phyloP scores from a whole-genome alignment of 1,284 basidiomycete genomes.

The Cryptococcus jaspeensis region DNA sequence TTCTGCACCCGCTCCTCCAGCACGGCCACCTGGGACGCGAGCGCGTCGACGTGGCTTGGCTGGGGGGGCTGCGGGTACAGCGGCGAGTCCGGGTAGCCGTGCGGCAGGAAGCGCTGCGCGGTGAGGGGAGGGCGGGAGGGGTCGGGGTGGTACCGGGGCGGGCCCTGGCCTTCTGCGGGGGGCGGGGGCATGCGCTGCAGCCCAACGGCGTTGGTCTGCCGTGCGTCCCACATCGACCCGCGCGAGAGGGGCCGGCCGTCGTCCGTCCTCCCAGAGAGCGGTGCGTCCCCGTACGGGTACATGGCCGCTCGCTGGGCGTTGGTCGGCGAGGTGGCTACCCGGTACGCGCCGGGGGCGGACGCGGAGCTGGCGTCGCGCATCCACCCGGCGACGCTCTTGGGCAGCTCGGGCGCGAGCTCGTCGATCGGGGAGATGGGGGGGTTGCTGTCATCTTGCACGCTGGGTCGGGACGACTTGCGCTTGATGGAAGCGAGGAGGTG shows the following conservation, averaged over 20 bases:
- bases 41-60: slow-evolving; percentile 13
- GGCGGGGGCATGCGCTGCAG: slow-evolving; percentile 9
- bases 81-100: slow-evolving; percentile 23
- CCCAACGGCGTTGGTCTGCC: neutral
- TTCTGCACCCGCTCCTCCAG: slow-evolving; percentile 36
- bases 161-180: neutral
- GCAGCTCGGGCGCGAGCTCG: slow-evolving; percentile 12
- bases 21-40: slow-evolving; percentile 24
- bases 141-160: slow-evolving; percentile 16
- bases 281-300: slow-evolving; percentile 4
- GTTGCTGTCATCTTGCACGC: slow-evolving; percentile 17
- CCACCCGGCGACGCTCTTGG: slow-evolving; percentile 32
- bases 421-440: slow-evolving; percentile 26
- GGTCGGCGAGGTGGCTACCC: neutral
- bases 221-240: slow-evolving; percentile 8
- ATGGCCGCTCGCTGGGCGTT: neutral
- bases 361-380: slow-evolving; percentile 20
- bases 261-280: slow-evolving; percentile 8
- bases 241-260: slow-evolving; percentile 9
- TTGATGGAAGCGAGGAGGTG: slow-evolving; percentile 50
- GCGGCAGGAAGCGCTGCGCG: slow-evolving; percentile 2
- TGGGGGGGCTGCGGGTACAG: slow-evolving; percentile 22
- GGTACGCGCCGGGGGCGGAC: neutral
- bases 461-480: slow-evolving; percentile 43
- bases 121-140: slow-evolving; percentile 10